Conservation (phyloP, 2,329 filamentous ascomycete genomes). For the Pyrenochaeta sp. region DNA sequence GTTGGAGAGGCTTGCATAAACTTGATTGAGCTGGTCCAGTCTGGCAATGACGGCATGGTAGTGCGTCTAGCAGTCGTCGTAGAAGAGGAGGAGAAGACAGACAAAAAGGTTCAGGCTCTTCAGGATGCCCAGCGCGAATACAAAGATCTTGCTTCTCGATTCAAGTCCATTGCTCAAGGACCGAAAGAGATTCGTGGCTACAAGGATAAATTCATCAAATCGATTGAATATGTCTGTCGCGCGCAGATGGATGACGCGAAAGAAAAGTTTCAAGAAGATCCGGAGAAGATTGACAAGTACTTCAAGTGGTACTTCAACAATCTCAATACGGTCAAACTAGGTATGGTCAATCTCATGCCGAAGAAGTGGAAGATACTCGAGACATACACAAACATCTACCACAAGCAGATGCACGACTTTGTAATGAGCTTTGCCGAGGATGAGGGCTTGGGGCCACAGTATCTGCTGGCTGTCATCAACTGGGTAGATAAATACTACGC, state of each 20-base stretch:
- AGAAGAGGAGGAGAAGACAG: conserved; percentile 95
- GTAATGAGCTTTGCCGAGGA: conserved; percentile 84
- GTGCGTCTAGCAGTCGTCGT: conserved; percentile 92
- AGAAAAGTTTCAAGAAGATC: conserved; percentile 82
- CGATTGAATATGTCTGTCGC: conserved; percentile 76
- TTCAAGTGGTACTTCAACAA: conserved; percentile 99
- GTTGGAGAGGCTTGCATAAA: conserved; percentile 88
- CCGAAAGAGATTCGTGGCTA: conserved; percentile 93
- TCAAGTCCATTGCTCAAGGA: conserved; percentile 94
- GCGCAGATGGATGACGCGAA: conserved; percentile 76
- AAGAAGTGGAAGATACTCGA: conserved; percentile 96
- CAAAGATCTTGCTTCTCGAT: conserved; percentile 89
- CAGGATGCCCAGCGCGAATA: conserved; percentile 96
- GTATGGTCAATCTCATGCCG: conserved; percentile 90
- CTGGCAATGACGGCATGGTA: conserved; percentile 87
- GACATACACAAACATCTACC: conserved; percentile 90
- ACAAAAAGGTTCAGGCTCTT: conserved; percentile 86
- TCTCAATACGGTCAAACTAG: conserved; percentile 90
- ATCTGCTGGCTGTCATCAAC: conserved; percentile 90
- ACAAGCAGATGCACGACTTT: conserved; percentile 94
- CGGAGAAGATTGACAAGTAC: conserved; percentile 82
- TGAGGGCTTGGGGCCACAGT: conserved; percentile 80
- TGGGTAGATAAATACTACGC: conserved; percentile 96
- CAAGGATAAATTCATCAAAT: conserved; percentile 91
- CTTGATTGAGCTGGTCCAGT: conserved; percentile 84